These are phyloP conservation scores for Melampsora americana DNA, from an alignment of 1,284 basidiomycete species.

Conservation along the genomic window DNA sequence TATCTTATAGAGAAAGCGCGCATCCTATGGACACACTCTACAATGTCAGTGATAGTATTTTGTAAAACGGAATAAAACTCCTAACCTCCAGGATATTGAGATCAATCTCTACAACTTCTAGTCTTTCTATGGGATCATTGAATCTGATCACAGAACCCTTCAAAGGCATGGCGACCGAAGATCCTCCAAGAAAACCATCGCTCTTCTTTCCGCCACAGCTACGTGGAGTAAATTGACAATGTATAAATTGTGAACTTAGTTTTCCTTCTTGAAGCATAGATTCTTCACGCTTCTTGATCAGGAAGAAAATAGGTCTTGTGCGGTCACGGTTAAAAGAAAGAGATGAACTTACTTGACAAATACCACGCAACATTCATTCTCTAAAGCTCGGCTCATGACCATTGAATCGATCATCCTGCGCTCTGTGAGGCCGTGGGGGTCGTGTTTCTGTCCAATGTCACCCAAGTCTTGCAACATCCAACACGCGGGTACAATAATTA, in stretches of 20 bases:
- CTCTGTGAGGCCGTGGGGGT: slow-evolving; percentile 4
- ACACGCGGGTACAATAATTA: slow-evolving; percentile 27
- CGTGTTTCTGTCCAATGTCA: slow-evolving; percentile 15
- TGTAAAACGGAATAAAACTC: no score
- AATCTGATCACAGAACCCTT: slow-evolving; percentile 18
- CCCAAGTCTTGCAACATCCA: slow-evolving; percentile 19
- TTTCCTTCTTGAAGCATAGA: neutral
- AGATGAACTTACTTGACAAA: slow-evolving; percentile 29
- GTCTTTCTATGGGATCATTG: slow-evolving; percentile 8
- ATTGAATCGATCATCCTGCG: slow-evolving; percentile 17
- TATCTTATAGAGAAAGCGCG: no score
- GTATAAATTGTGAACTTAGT: neutral
- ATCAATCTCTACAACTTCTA: slow-evolving; percentile 14
- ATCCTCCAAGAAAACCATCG: slow-evolving; percentile 27
- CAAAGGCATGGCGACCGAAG: slow-evolving; percentile 19
- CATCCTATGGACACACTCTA: no score
- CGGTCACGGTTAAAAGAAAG: neutral
- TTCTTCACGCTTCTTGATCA: neutral
- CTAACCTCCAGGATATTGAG: slow-evolving; percentile 10
- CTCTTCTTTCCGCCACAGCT: slow-evolving; percentile 36
- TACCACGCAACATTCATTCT: slow-evolving; percentile 22
- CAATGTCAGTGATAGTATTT: no score
- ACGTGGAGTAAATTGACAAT: neutral
- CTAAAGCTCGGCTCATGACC: slow-evolving; percentile 10
- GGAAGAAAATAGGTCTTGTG: neutral